A percentile compares a stretch with the other conserved stretches of the same genome.
These are phyloP conservation scores for Paraconiothyrium brasiliense DNA, from an alignment of 2,329 filamentous ascomycete genomes.

Conservation along the genomic window DNA sequence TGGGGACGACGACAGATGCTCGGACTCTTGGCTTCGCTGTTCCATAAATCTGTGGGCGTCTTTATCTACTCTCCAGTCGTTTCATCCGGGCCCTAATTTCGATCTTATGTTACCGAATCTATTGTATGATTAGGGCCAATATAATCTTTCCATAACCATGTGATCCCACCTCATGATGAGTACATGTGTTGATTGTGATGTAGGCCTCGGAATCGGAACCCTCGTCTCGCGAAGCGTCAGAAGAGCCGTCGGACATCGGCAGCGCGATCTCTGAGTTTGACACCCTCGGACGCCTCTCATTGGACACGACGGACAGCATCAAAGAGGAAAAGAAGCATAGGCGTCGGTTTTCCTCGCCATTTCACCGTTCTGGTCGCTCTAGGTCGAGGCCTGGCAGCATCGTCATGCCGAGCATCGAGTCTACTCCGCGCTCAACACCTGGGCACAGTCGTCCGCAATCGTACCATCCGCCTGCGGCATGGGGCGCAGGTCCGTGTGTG, in stretches of 20 bases:
- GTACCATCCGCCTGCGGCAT: conserved; percentile 42
- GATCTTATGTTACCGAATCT: conserved; percentile 21
- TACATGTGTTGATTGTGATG: conserved; percentile 48
- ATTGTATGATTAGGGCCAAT: conserved; percentile 34
- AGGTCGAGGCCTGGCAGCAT: conserved; percentile 44
- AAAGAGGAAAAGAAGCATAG: conserved; percentile 37
- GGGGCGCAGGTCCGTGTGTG: conserved; percentile 29
- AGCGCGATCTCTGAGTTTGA: conserved; percentile 6
- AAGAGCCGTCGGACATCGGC: conserved; percentile 32
- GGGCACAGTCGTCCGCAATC: conserved; percentile 35
- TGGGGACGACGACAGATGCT: conserved; percentile 26
- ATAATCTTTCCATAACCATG: conserved; percentile 35
- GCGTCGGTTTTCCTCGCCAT: conserved; percentile 45
- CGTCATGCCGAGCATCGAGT: conserved; percentile 31
- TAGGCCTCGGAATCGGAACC: conserved; percentile 40
- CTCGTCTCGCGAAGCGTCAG: conserved; percentile 39
- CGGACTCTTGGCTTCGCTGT: conserved; percentile 22
- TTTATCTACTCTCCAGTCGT: conserved; percentile 30
- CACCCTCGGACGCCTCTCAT: conserved; percentile 16
- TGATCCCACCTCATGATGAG: conserved; percentile 26
- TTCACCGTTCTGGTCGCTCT: conserved; percentile 45
- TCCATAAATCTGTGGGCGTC: conserved; percentile 32
- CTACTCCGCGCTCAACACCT: conserved; percentile 34
- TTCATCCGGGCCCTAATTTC: conserved; percentile 33
- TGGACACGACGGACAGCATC: conserved; percentile 20